phyloP scores from a whole-genome alignment of 2,329 filamentous ascomycete genomes.

The Paraphoma sp. region DNA sequence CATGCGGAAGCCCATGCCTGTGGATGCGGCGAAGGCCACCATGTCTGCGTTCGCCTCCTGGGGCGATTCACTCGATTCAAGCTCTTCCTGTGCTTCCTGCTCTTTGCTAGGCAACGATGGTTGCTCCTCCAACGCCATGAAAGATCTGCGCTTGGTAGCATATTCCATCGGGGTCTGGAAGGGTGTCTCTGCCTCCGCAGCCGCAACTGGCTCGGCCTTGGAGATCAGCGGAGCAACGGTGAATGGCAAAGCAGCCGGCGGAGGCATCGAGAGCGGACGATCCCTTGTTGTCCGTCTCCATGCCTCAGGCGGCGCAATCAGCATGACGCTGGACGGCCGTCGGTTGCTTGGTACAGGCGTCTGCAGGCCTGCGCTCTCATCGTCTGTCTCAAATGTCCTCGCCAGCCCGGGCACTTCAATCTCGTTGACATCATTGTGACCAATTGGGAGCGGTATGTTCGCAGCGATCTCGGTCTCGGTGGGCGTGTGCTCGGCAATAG shows the following conservation, averaged over 20 bases:
- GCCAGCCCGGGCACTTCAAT: slow-evolving; percentile 79
- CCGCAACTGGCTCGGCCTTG: slow-evolving; percentile 1
- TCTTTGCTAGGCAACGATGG: slow-evolving; percentile 17
- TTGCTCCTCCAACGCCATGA: slow-evolving; percentile 28
- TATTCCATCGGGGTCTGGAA: slow-evolving; percentile 35
- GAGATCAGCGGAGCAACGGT: slow-evolving; percentile 10
- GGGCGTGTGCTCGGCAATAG: slow-evolving; percentile 51
- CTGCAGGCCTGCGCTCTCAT: slow-evolving; percentile 28
- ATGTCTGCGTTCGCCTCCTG: slow-evolving; percentile 33
- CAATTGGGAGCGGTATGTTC: slow-evolving; percentile 72
- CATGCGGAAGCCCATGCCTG: slow-evolving; percentile 37
- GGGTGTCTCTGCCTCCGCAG: slow-evolving; percentile 15
- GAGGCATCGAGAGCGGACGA: slow-evolving; percentile 42
- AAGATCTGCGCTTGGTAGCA: slow-evolving; percentile 26
- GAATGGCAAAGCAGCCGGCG: slow-evolving; percentile 28
- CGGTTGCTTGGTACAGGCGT: slow-evolving; percentile 32
- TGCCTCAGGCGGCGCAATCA: slow-evolving; percentile 29
- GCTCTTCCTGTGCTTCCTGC: slow-evolving; percentile 5
- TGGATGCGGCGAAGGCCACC: slow-evolving; percentile 42
- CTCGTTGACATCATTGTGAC: slow-evolving; percentile 74
- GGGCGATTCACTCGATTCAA: slow-evolving; percentile 3
- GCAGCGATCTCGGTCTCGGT: slow-evolving; percentile 59
- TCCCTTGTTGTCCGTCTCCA: slow-evolving; percentile 25
- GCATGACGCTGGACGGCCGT: slow-evolving; percentile 39
- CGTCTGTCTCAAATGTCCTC: slow-evolving; percentile 66